Percentiles rank a stretch among this genome's conserved stretches.
These are phyloP conservation scores for Pulveroboletus sp. DNA, from an alignment of 1,284 basidiomycete genomes.

Conservation along the genomic window DNA sequence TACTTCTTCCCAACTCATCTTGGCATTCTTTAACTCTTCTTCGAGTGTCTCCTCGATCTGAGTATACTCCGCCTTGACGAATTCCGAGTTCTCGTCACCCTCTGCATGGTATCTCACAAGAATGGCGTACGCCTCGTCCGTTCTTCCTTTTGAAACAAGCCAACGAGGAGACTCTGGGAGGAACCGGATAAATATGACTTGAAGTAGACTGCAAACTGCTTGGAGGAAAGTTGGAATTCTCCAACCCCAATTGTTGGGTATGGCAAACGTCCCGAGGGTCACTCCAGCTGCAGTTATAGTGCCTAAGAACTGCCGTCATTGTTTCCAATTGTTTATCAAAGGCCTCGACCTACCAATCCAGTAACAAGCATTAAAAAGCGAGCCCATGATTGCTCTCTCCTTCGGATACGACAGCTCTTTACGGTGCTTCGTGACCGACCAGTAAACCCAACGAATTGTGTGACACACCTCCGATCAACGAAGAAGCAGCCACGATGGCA, in stretches of 20 bases:
- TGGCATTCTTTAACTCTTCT: conserved; percentile 5
- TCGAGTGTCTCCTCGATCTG: conserved; percentile 35
- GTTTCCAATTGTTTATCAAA: background rate
- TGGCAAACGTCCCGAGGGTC: conserved; percentile 51
- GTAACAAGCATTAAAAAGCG: conserved; percentile 10
- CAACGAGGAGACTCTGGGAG: conserved; percentile 64
- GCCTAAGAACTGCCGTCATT: conserved; percentile 3
- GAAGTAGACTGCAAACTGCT: conserved; percentile 49
- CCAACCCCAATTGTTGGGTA: conserved; percentile 48
- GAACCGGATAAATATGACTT: conserved; percentile 49
- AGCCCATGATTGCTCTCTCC: conserved; percentile 15
- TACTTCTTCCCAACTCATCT: conserved; percentile 2
- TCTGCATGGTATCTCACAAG: conserved; percentile 26
- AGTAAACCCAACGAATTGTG: background rate
- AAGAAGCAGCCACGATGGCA: conserved; percentile 14
- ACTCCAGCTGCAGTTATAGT: conserved; percentile 28
- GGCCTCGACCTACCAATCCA: conserved; percentile 8
- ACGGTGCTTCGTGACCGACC: background rate
- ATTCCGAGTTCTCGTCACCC: conserved; percentile 18
- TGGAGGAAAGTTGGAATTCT: conserved; percentile 43
- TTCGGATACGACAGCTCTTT: conserved; percentile 23
- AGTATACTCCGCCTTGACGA: conserved; percentile 19
- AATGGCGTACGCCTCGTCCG: conserved; percentile 37
- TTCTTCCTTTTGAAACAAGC: conserved; percentile 54
- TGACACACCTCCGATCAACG: conserved; percentile 20